A percentile compares a stretch with the other conserved stretches of the same genome.
phyloP scores from a whole-genome alignment of 306 rosid species.

The Bauhinia variegata region DNA sequence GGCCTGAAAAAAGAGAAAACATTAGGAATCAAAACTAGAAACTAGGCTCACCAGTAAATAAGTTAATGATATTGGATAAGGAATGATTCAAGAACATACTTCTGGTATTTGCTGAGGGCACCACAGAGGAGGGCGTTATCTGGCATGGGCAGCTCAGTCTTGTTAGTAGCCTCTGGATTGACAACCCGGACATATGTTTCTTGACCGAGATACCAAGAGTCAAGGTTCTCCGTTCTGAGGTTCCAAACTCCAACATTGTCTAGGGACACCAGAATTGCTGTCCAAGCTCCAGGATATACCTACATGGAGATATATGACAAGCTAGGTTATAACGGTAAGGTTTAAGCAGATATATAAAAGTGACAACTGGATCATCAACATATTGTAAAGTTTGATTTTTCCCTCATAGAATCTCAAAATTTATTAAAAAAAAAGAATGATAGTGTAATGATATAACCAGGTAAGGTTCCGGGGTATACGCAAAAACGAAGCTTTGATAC shows the following conservation, averaged over 20 bases:
- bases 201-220: conserved; percentile 97
- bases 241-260: conserved; percentile 98
- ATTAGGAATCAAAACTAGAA: conserved; percentile 20
- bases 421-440: conserved; percentile 2
- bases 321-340: too few species aligned
- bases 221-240: conserved; percentile 87
- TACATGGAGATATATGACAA: conserved; percentile 8
- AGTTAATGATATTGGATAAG: conserved; percentile 11
- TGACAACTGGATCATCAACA: too few species aligned
- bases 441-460: conserved; percentile 1
- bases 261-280: conserved; percentile 80
- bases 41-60: background rate
- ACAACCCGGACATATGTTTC: conserved; percentile 87
- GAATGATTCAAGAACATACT: conserved; percentile 49
- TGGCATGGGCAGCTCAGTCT: conserved; percentile 85
- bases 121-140: conserved; percentile 88
- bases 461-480: conserved; percentile 2
- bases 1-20: conserved; percentile 59
- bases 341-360: too few species aligned
- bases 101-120: conserved; percentile 67
- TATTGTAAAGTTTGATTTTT: background rate
- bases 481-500: background rate
- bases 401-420: background rate
- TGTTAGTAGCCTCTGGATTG: conserved; percentile 86
- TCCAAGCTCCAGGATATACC: conserved; percentile 99